Evolutionary conservation across 192 early-diverging fungal genomes (phyloP).

Genomic region (Backusella tuberculispora): DNA sequence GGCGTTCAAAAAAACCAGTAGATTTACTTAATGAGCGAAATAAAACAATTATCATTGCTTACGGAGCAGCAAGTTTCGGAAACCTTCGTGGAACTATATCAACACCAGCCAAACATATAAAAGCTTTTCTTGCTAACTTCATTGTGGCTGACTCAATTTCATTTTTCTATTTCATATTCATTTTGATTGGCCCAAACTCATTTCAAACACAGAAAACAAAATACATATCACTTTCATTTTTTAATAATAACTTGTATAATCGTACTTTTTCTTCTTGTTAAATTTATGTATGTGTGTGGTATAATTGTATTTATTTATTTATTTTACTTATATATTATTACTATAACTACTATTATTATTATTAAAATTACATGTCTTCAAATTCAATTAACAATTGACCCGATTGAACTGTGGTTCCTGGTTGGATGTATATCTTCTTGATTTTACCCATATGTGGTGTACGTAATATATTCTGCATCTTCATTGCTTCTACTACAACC

Average conservation of each 20-base stretch:
- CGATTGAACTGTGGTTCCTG: slow-evolving; percentile 76
- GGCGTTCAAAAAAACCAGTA: too few relatives aligned
- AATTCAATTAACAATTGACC: slow-evolving; percentile 81
- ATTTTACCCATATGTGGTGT: slow-evolving; percentile 78
- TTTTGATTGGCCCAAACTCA: too few relatives aligned
- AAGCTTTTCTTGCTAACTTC: background rate
- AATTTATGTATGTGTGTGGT: too few relatives aligned
- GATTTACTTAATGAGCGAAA: background rate
- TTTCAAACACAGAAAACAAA: too few relatives aligned
- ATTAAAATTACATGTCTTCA: slow-evolving; percentile 22
- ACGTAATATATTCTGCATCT: slow-evolving; percentile 94
- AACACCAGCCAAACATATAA: background rate
- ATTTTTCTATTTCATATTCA: too few relatives aligned
- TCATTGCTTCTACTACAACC: slow-evolving; percentile 95
- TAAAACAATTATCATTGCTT: background rate
- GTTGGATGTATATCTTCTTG: slow-evolving; percentile 73
- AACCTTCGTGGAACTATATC: background rate
- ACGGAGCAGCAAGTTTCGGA: background rate
- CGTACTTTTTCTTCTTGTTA: too few relatives aligned
- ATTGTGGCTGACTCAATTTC: too few relatives aligned
- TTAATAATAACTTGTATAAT: too few relatives aligned
- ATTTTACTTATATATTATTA: background rate
- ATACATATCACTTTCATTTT: too few relatives aligned
- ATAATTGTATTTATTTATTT: too few relatives aligned
- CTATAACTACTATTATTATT: background rate